phyloP scores from a whole-genome alignment of 169 alveolate genomes.

The Plasmodium knowlesi region DNA sequence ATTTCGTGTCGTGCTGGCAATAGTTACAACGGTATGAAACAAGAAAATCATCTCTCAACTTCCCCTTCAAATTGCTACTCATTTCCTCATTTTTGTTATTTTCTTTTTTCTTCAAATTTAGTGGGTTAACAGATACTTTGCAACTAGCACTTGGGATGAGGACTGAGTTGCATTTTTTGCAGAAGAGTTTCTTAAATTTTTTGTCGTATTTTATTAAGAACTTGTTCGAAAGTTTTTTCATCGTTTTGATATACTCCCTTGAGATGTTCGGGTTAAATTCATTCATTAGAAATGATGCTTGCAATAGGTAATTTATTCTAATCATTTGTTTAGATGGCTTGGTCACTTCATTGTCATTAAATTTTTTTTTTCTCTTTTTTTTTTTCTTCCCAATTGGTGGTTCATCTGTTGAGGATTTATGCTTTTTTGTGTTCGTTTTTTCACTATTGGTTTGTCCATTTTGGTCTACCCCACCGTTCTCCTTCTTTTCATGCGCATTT shows the following conservation, averaged over 20 bases:
- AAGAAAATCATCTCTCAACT: slow-evolving; percentile 45
- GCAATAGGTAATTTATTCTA: slow-evolving; percentile 71
- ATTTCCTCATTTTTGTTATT: neutral
- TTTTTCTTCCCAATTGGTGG: slow-evolving; percentile 9
- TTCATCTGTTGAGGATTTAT: slow-evolving; percentile 1
- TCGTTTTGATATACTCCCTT: slow-evolving; percentile 67
- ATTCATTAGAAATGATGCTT: slow-evolving; percentile 66
- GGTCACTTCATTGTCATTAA: slow-evolving; percentile 19
- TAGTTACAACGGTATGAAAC: slow-evolving; percentile 59
- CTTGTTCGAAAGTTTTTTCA: slow-evolving; percentile 72
- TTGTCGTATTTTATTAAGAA: slow-evolving; percentile 66
- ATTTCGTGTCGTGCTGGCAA: slow-evolving; percentile 53
- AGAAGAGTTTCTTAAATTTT: slow-evolving; percentile 67
- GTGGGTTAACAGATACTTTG: slow-evolving; percentile 50
- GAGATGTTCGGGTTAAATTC: slow-evolving; percentile 40
- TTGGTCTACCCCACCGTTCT: neutral
- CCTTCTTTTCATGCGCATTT: neutral
- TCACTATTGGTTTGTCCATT: neutral
- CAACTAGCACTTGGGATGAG: slow-evolving; percentile 73
- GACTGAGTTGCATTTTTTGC: slow-evolving; percentile 75
- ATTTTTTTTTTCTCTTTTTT: slow-evolving; percentile 46
- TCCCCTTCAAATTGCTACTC: slow-evolving; percentile 7
- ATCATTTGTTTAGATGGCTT: slow-evolving; percentile 71
- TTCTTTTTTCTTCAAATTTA: slow-evolving; percentile 39
- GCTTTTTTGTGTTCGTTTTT: neutral